Conservation (phyloP, 148 eudicot genomes). For the Camellia sinensis region DNA sequence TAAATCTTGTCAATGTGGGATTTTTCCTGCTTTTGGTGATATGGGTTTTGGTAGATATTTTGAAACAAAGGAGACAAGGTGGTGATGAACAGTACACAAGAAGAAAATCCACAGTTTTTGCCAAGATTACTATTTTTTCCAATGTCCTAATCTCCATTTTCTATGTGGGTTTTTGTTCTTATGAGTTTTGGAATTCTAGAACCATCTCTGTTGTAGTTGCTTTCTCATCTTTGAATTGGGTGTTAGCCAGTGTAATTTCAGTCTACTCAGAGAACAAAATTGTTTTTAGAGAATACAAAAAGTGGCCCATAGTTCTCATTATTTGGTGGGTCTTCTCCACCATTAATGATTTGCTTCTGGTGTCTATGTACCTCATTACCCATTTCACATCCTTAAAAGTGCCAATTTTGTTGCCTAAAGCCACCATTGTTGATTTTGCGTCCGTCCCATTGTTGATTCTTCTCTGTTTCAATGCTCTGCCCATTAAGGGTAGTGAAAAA, state of each 20-base stretch:
- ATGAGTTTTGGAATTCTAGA: slow-evolving; percentile 41
- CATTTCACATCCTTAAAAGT: slow-evolving; percentile 32
- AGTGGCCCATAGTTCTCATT: slow-evolving; percentile 56
- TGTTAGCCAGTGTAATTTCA: slow-evolving; percentile 42
- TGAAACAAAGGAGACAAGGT: slow-evolving; percentile 26
- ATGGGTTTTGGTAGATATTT: slow-evolving; percentile 55
- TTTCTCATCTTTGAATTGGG: slow-evolving; percentile 53
- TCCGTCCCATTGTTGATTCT: slow-evolving; percentile 51
- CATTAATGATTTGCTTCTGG: slow-evolving; percentile 29
- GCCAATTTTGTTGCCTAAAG: slow-evolving; percentile 33
- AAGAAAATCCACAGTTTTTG: slow-evolving; percentile 18
- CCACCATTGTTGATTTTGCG: slow-evolving; percentile 46
- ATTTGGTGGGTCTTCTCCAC: slow-evolving; percentile 66
- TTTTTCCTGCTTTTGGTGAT: slow-evolving; percentile 48
- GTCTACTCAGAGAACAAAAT: slow-evolving; percentile 28
- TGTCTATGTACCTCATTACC: slow-evolving; percentile 24
- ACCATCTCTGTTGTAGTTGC: slow-evolving; percentile 22
- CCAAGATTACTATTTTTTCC: slow-evolving; percentile 39
- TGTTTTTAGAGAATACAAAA: slow-evolving; percentile 20
- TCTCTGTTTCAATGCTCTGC: slow-evolving; percentile 48
- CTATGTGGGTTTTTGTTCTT: slow-evolving; percentile 42
- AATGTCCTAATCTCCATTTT: slow-evolving; percentile 35
- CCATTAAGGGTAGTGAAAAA: slow-evolving; percentile 12
- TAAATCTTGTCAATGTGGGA: slow-evolving; percentile 44
- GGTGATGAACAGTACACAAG: slow-evolving; percentile 7